Base-by-base conservation (phyloP, 805 yeast genomes). In the Ogataea trehalophila region DNA sequence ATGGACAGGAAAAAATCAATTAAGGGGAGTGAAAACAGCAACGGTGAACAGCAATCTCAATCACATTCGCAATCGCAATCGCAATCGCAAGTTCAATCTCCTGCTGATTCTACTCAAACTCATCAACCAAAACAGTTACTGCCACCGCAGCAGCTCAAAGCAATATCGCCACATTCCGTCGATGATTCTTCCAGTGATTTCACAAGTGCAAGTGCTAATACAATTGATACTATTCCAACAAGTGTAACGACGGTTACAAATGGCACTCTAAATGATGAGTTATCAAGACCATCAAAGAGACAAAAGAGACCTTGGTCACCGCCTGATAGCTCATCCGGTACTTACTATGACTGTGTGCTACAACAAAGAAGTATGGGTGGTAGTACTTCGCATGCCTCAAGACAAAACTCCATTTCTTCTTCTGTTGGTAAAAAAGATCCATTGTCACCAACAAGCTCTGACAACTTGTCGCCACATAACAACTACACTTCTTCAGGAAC, bases 1-100 rank as follows among this genome's bases (percentile, higher is more conserved):
- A 92, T 95, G 81, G 98, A 94, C 66, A 83, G 95, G 66, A 95
- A 92, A 74, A 91, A 88, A 66, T 74, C 79, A 18, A 61, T 67
- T 15, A 60, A 72, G 33, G 55, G 54, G n/a, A 56, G 50, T 56
- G 46, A 58, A 20, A 72, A 66, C 50, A 73, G 73, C 6, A 67
- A 66, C 41, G 70, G 75, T n/a, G 80, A 80, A 15, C 59, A 41
- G 34, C 48, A 48, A 37, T 29, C 47, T 3, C 48, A 33, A 35
- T 31, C 43, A 45, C 47, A 55, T 43, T 45, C 57, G 14, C 23
- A 55, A 44, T 45, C 57, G 14, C 23, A 33, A 18, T 31, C 31
- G 2, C 37, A 40, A 18, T 40, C 42, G 17, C 31, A 41, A 38
- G 39, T 42, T 26, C 31, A 34, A 18, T 41, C 29, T 29, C 17